Percentiles rank a stretch among this genome's conserved stretches.
Evolutionary conservation across 768 basidiomycete genomes (phyloP).

Genomic region (Rhodotorula paludigena): DNA sequence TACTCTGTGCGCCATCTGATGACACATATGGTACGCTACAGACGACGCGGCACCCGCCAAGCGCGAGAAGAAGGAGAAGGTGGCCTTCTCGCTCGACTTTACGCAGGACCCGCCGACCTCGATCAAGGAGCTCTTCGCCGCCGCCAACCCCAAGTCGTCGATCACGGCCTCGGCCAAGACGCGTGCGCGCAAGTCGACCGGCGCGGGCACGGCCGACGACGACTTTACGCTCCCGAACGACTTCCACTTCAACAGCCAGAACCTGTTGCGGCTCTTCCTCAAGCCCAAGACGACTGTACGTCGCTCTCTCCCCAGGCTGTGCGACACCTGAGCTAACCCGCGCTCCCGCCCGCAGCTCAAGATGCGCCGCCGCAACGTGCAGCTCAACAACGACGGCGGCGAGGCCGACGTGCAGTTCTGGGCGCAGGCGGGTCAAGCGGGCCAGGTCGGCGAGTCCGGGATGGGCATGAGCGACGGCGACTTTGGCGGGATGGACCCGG

Average conservation of each 20-base stretch:
- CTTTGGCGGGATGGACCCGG: slow-evolving; percentile 10
- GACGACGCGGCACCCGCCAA: slow-evolving; percentile 13
- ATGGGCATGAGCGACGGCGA: too few species aligned
- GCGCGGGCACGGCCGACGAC: slow-evolving; percentile 35
- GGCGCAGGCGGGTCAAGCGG: slow-evolving; percentile 78
- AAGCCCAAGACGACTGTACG: slow-evolving; percentile 92
- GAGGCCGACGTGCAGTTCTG: slow-evolving; percentile 88
- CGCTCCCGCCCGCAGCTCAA: slow-evolving; percentile 57
- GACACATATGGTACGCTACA: neutral
- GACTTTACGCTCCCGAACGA: slow-evolving; percentile 85
- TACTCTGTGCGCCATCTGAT: neutral
- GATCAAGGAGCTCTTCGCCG: slow-evolving; percentile 69
- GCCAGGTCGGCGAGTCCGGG: neutral
- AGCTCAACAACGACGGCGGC: slow-evolving; percentile 3
- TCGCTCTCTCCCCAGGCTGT: neutral
- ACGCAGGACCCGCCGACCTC: slow-evolving; percentile 57
- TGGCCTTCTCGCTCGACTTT: slow-evolving; percentile 78
- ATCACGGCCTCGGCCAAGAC: slow-evolving; percentile 57
- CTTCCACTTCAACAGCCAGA: slow-evolving; percentile 90
- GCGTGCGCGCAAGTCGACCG: slow-evolving; percentile 52
- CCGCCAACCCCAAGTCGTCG: slow-evolving; percentile 63
- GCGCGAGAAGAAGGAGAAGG: slow-evolving; percentile 58
- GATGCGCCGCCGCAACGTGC: slow-evolving; percentile 67
- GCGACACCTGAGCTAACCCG: neutral
- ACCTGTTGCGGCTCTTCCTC: slow-evolving; percentile 84